A percentile compares a stretch with the other conserved stretches of the same genome.
These are phyloP conservation scores for Plantago ovata DNA, from an alignment of 257 asterid genomes.

Conservation along the genomic window DNA sequence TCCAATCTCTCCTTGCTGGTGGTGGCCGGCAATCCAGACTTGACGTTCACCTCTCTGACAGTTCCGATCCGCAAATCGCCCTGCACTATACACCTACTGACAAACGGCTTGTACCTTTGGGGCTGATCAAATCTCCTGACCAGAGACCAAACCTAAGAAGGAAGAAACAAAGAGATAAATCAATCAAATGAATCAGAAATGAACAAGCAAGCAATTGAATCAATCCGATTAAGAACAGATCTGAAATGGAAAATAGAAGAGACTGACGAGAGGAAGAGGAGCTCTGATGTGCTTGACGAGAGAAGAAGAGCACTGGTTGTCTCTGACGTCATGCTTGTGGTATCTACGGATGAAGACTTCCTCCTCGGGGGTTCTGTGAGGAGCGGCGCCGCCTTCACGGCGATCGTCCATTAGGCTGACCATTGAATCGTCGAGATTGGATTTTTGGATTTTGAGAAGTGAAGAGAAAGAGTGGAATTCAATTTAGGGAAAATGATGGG, in stretches of 20 bases:
- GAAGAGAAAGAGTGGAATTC: constrained; percentile 13
- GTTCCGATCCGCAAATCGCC: constrained; percentile 84
- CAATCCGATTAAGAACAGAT: constrained; percentile 15
- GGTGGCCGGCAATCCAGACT: constrained; percentile 87
- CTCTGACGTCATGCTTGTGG: constrained; percentile 72
- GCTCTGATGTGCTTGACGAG: constrained; percentile 83
- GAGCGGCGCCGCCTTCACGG: constrained; percentile 17
- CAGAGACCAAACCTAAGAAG: constrained; percentile 74
- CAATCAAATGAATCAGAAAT: background rate
- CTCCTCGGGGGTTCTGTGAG: constrained; percentile 37
- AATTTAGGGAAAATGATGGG: no score
- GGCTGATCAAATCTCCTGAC: constrained; percentile 93
- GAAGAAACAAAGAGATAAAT: background rate
- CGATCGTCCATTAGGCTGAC: constrained; percentile 30
- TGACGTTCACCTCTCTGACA: constrained; percentile 80
- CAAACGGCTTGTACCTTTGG: constrained; percentile 88
- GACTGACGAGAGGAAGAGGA: constrained; percentile 77
- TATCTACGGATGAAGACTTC: constrained; percentile 67
- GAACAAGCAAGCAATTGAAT: background rate
- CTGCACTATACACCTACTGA: constrained; percentile 70
- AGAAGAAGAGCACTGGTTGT: constrained; percentile 69
- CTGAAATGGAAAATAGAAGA: background rate
- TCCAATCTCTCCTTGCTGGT: constrained; percentile 85
- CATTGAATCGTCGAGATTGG: constrained; percentile 20
- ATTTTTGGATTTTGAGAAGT: background rate